phyloP scores from a whole-genome alignment of 2,329 filamentous ascomycete species.

The Apiospora pterosperma region DNA sequence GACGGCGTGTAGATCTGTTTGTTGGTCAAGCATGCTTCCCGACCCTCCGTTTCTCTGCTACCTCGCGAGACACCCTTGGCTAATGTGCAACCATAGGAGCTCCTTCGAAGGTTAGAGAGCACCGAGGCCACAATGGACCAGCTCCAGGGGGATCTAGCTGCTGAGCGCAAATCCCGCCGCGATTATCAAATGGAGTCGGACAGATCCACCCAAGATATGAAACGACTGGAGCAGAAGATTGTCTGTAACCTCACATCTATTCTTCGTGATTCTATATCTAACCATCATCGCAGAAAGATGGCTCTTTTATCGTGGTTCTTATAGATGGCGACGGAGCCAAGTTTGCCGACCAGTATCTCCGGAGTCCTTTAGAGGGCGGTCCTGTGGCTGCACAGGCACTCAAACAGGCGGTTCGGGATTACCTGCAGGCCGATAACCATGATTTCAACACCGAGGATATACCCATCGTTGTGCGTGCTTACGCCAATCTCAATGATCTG shows the following conservation, averaged over 20 bases:
- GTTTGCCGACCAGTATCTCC: constrained; percentile 29
- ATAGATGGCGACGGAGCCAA: constrained; percentile 33
- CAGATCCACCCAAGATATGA: background rate
- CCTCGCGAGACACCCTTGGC: background rate
- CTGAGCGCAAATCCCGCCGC: constrained; percentile 12
- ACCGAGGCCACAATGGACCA: constrained; percentile 6
- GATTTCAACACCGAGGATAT: constrained; percentile 22
- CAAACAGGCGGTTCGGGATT: constrained; percentile 27
- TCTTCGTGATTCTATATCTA: background rate
- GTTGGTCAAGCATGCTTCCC: background rate
- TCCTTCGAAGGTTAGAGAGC: constrained; percentile 7
- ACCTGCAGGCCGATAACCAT: constrained; percentile 18
- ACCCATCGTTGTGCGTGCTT: constrained; percentile 28
- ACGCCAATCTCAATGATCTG: constrained; percentile 31
- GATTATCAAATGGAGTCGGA: constrained; percentile 11
- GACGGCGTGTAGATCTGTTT: background rate
- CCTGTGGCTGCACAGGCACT: constrained; percentile 26
- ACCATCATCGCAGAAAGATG: constrained; percentile 20
- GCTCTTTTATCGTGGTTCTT: constrained; percentile 29
- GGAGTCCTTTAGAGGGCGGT: constrained; percentile 23
- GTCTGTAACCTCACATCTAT: constrained; percentile 2
- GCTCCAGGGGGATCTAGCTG: constrained; percentile 8
- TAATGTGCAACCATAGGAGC: constrained; percentile 1
- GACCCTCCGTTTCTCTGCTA: background rate
- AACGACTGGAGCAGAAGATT: constrained; percentile 9